phyloP scores from a whole-genome alignment of 2,329 filamentous ascomycete genomes.

The Helminthosporium solani region DNA sequence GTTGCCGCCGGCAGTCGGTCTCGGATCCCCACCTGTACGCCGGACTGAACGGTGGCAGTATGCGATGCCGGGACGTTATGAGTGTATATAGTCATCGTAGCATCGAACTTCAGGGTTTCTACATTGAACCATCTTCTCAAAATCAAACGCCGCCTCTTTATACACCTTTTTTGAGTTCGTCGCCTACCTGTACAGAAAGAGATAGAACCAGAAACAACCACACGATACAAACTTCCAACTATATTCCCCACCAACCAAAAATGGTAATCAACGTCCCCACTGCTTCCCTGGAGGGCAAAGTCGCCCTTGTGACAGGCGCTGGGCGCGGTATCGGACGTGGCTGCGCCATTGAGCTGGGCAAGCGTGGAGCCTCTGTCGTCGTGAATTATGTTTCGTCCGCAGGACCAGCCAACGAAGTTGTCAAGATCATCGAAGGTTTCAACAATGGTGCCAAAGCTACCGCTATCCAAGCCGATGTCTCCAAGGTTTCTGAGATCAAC shows the following conservation, averaged over 20 bases:
- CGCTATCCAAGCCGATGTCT: conserved; percentile 61
- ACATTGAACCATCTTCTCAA: not conserved
- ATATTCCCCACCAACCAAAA: conserved; percentile 12
- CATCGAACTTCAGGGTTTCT: conserved; percentile 1
- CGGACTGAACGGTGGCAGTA: not conserved
- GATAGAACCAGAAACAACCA: not conserved
- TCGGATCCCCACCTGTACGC: conserved; percentile 20
- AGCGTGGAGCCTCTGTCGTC: conserved; percentile 63
- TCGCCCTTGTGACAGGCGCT: conserved; percentile 62
- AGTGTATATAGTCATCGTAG: conserved; percentile 17
- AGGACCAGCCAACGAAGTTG: conserved; percentile 51
- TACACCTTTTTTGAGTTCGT: not conserved
- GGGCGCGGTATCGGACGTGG: conserved; percentile 67
- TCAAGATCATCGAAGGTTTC: conserved; percentile 47
- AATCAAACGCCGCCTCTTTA: too few species aligned
- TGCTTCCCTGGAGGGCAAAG: conserved; percentile 54
- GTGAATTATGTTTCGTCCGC: conserved; percentile 65
- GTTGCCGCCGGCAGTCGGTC: conserved; percentile 9
- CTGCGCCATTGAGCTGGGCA: conserved; percentile 66
- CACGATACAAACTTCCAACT: not conserved
- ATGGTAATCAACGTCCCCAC: conserved; percentile 49
- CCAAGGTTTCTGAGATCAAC: conserved; percentile 58
- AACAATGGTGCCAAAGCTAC: conserved; percentile 54
- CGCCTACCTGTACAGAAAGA: conserved; percentile 3
- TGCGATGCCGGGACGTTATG: conserved; percentile 1